These are phyloP conservation scores for Geotrichum aggregatum DNA, from an alignment of 1,139 yeast species.

Conservation along the genomic window DNA sequence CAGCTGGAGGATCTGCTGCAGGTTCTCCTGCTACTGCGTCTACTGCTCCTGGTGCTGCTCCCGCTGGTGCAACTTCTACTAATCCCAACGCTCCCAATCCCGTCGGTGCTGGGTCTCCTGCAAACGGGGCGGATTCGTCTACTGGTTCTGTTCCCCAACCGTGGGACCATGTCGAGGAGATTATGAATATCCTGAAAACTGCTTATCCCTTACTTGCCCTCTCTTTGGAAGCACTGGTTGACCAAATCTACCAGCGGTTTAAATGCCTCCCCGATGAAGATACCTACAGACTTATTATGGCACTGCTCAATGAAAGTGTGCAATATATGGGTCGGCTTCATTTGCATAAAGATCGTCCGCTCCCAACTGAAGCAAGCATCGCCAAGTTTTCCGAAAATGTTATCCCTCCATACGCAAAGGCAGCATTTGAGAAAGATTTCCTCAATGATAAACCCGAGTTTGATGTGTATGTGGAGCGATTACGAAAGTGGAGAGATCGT, in stretches of 20 bases:
- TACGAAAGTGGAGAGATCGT: conserved; percentile 90
- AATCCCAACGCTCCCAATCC: conserved; percentile 17
- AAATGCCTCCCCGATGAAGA: conserved; percentile 95
- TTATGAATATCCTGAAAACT: conserved; percentile 90
- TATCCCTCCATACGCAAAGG: conserved; percentile 80
- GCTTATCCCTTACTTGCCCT: conserved; percentile 92
- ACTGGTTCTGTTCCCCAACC: conserved; percentile 52
- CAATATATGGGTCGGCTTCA: conserved; percentile 77
- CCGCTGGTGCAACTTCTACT: conserved; percentile 14
- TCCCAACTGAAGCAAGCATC: conserved; percentile 86
- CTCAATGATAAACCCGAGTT: conserved; percentile 83
- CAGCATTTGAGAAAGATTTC: conserved; percentile 89
- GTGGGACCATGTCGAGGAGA: conserved; percentile 93
- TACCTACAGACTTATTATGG: conserved; percentile 88
- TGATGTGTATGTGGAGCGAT: conserved; percentile 75
- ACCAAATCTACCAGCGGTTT: conserved; percentile 90
- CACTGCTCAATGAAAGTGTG: conserved; percentile 87
- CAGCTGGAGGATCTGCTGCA: conserved; percentile 19
- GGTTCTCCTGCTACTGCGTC: conserved; percentile 22
- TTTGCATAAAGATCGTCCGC: conserved; percentile 82
- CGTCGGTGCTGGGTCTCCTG: conserved; percentile 18
- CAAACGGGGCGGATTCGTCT: conserved; percentile 24
- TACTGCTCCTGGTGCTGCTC: conserved; percentile 18
- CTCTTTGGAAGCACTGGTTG: conserved; percentile 90
- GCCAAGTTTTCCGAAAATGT: conserved; percentile 90